Evolutionary conservation across 495 filamentous ascomycete species (phyloP), one percentile per base, ranked within the genome.

Genomic region (Clohesyomyces aquaticus): DNA sequence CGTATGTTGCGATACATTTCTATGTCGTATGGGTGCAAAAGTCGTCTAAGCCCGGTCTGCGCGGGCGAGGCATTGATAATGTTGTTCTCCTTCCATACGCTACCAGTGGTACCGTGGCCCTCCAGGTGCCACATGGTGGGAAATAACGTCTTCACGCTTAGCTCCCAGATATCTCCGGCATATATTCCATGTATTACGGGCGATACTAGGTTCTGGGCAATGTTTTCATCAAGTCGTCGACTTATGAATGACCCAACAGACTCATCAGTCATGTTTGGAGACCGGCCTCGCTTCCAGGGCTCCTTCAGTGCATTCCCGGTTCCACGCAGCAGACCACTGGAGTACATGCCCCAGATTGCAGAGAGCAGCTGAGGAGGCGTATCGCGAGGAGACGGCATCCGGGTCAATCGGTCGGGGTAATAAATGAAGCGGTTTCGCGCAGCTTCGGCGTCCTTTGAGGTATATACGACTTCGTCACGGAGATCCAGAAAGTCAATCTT

Each of bases 141-240:
- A 35, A 91, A 67, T 4, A 91, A 65, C 2, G 84, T 84, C 64
- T 82, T 83, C 42, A 81, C 83, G 71, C 91, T 96, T 55, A 96
- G 78, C 71, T 87, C 80, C 70, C 88, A 83, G 41, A 96, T 85
- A 77, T 97, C 89, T 46, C 95, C 95, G n/a, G 91, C 95, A 69
- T 93, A 95, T 18, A 98, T 90, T 11, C 95, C 95, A 76, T 97
- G 94, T 23, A 88, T 73, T n/a, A 91, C 74, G 26, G 86, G 89
- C 2, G 91, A 96, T 1, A 87, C 72, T 1, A 97, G 23, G 65
- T 96, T 96, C 41, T 96, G 78, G 27, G 87, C 87, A 4, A 90
- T 41, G 2, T 79, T 71, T 10, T 78, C 73, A 29, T 82, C 80
- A 28, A 88, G 75, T 14, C 85, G 73, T 18, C 86, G 78, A 1